A percentile compares a stretch with the other conserved stretches of the same genome.
Conservation (phyloP, 2,329 filamentous ascomycete species). For the Monosporascus sp. region DNA sequence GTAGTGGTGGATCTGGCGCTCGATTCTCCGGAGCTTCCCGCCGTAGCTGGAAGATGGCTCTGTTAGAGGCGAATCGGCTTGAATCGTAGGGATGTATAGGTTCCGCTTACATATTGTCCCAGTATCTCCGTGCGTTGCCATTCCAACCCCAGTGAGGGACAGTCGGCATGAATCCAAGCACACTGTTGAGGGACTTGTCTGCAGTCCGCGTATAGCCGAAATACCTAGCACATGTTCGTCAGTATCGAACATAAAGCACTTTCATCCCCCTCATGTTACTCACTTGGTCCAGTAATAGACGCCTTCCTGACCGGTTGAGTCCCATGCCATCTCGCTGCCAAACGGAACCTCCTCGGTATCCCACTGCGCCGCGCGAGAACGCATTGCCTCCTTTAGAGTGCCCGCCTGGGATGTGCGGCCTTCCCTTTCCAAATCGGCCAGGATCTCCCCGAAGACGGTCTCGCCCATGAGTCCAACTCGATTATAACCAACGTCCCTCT, state of each 20-base stretch:
- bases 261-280: conserved; percentile 7
- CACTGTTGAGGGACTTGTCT: conserved; percentile 46
- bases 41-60: conserved; percentile 27
- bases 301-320: conserved; percentile 57
- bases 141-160: conserved; percentile 60
- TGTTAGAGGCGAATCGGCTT: neutral
- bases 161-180: conserved; percentile 52
- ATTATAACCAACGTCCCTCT: conserved; percentile 38
- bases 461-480: conserved; percentile 54
- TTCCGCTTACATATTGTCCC: conserved; percentile 48
- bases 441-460: conserved; percentile 49
- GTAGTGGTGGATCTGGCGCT: conserved; percentile 56
- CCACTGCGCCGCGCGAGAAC: conserved; percentile 44
- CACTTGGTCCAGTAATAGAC: conserved; percentile 55
- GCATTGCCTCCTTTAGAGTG: conserved; percentile 42
- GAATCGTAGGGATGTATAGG: neutral
- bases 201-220: conserved; percentile 43
- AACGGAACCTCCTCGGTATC: conserved; percentile 47
- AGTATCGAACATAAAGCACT: neutral
- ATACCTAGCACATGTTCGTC: conserved; percentile 27
- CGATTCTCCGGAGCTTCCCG: conserved; percentile 37
- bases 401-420: conserved; percentile 33
- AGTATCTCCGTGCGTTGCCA: conserved; percentile 55
- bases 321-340: conserved; percentile 59
- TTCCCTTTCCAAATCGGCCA: conserved; percentile 47